Evolutionary conservation across 2,329 filamentous ascomycete genomes (phyloP).

Genomic region (Albophoma yamanashiensis): DNA sequence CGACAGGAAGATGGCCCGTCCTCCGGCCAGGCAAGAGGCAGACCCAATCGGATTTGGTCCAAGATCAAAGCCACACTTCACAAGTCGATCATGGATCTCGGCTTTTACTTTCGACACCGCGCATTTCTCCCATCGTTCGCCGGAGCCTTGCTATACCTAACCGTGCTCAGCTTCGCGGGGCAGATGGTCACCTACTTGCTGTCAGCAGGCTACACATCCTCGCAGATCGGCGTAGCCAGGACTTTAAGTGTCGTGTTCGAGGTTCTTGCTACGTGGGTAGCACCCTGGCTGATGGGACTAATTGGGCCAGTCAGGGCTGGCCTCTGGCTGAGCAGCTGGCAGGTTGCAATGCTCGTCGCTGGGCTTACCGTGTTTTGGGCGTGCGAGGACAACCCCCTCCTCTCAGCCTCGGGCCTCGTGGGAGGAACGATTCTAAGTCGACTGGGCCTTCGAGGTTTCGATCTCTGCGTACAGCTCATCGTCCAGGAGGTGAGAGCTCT

Average conservation of each 20-base stretch:
- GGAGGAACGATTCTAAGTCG: background rate
- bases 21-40: background rate
- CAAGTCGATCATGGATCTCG: background rate
- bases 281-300: background rate
- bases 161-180: background rate
- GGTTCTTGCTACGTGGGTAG: background rate
- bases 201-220: background rate
- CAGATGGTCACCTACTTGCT: background rate
- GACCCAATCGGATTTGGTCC: background rate
- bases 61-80: background rate
- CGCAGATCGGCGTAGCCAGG: background rate
- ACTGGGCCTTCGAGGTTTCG: background rate
- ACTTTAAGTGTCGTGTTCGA: background rate
- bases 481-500: background rate
- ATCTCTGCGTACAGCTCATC: background rate
- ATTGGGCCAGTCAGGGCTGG: background rate
- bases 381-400: background rate
- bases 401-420: background rate
- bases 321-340: background rate
- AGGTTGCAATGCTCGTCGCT: background rate
- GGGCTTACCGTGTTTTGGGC: background rate
- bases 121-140: background rate
- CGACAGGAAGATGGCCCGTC: no score
- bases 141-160: background rate
- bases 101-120: background rate